These are phyloP conservation scores for Coemansia sp. DNA, from an alignment of 192 early-diverging fungal species.

Conservation along the genomic window DNA sequence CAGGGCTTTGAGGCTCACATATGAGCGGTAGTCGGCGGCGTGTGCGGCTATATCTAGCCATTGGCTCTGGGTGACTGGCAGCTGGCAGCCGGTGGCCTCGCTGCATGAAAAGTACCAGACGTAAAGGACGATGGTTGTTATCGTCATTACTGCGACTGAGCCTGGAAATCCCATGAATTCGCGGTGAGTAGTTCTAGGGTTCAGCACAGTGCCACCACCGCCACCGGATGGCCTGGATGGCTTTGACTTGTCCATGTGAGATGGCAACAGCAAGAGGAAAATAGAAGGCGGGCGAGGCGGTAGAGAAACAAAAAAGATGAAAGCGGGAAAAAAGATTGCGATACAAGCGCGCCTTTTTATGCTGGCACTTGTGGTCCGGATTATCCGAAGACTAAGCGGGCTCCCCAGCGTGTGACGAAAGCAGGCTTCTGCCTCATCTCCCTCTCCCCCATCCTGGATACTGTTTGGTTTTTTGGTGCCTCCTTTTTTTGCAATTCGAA, in stretches of 20 bases:
- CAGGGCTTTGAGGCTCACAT: slow-evolving; percentile 35
- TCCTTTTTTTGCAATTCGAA: neutral
- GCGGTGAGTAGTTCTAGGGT: slow-evolving; percentile 68
- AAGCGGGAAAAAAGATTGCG: neutral
- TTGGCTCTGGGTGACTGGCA: slow-evolving; percentile 23
- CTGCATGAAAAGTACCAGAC: slow-evolving; percentile 54
- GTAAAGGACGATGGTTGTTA: slow-evolving; percentile 42
- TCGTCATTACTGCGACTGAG: slow-evolving; percentile 56
- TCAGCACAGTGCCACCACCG: slow-evolving; percentile 19
- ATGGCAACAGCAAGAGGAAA: neutral
- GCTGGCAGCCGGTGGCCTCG: slow-evolving; percentile 54
- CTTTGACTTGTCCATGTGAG: neutral
- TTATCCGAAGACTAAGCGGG: neutral
- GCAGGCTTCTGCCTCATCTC: neutral
- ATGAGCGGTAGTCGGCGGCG: slow-evolving; percentile 52
- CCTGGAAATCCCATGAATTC: slow-evolving; percentile 79
- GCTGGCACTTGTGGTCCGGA: neutral
- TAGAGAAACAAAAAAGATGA: neutral
- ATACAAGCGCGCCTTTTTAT: neutral
- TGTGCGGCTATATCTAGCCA: slow-evolving; percentile 34
- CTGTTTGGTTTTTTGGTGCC: neutral
- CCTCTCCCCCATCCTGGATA: no score
- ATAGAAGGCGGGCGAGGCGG: neutral
- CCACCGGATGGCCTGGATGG: neutral
- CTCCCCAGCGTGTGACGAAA: neutral